Percentiles rank a stretch among this genome's conserved stretches.
Conservation (phyloP, 106 monocot genomes). For the Acorus calamus region DNA sequence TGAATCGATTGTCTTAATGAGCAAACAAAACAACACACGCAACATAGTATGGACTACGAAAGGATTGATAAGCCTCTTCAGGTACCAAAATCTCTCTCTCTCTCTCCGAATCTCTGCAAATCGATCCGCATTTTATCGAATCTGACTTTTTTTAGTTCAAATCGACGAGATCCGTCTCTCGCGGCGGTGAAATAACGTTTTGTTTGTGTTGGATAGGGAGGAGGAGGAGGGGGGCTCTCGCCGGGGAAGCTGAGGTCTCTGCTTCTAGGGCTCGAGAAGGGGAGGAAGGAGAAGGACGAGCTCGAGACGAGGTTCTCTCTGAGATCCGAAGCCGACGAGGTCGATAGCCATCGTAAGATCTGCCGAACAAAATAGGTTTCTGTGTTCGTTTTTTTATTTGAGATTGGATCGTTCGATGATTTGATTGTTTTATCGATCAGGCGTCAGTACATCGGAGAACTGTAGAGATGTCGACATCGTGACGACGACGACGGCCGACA, state of each 20-base stretch:
- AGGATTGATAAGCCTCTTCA: slow-evolving; percentile 27
- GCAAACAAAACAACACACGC: no score
- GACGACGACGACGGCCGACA: slow-evolving; percentile 17
- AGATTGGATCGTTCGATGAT: background rate
- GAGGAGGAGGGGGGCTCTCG: slow-evolving; percentile 26
- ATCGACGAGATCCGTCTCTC: background rate
- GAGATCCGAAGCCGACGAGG: slow-evolving; percentile 24
- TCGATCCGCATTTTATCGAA: slow-evolving; percentile 3
- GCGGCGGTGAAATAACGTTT: background rate
- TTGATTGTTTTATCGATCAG: slow-evolving; percentile 11
- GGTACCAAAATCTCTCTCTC: slow-evolving; percentile 1
- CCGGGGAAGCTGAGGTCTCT: slow-evolving; percentile 53
- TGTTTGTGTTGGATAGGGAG: slow-evolving; percentile 5
- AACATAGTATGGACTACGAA: slow-evolving; percentile 31
- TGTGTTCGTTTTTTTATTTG: slow-evolving; percentile 1
- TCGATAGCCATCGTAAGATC: slow-evolving; percentile 5
- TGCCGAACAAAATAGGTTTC: background rate
- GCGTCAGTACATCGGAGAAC: slow-evolving; percentile 16
- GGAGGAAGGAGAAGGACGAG: slow-evolving; percentile 28
- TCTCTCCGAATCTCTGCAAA: background rate
- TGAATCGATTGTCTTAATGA: background rate
- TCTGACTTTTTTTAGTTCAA: background rate
- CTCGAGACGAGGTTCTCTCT: slow-evolving; percentile 21
- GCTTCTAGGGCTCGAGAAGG: slow-evolving; percentile 58
- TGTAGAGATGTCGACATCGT: slow-evolving; percentile 51